These are phyloP conservation scores for Pulveroboletus frians DNA, from an alignment of 768 basidiomycete species.

Conservation along the genomic window DNA sequence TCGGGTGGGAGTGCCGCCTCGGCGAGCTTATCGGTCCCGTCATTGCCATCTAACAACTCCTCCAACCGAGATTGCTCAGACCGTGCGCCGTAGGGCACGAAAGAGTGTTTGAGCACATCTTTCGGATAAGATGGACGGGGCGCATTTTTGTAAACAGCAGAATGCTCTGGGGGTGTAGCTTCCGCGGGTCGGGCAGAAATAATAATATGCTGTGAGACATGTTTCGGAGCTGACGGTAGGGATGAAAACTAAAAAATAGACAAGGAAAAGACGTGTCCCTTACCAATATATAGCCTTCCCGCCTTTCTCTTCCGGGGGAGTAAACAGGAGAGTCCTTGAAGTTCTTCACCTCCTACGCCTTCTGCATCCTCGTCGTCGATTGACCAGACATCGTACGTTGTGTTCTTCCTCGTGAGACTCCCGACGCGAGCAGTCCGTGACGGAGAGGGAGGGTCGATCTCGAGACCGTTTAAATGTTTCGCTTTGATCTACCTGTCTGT, in stretches of 20 bases:
- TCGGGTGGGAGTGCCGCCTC: neutral
- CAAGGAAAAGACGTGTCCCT: slow-evolving; percentile 1
- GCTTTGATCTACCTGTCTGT: slow-evolving; percentile 49
- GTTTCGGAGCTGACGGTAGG: slow-evolving; percentile 46
- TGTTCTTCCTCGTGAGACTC: slow-evolving; percentile 46
- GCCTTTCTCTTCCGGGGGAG: slow-evolving; percentile 58
- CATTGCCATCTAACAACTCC: slow-evolving; percentile 21
- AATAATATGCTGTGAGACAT: slow-evolving; percentile 54
- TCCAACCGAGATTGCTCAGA: neutral
- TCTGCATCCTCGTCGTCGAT: slow-evolving; percentile 39
- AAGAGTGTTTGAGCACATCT: slow-evolving; percentile 58
- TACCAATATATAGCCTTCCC: slow-evolving; percentile 57
- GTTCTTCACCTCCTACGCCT: slow-evolving; percentile 54
- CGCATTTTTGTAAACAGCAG: slow-evolving; percentile 41
- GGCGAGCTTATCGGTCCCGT: slow-evolving; percentile 20
- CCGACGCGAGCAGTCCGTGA: slow-evolving; percentile 43
- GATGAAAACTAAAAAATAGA: slow-evolving; percentile 35
- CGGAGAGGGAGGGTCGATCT: slow-evolving; percentile 42
- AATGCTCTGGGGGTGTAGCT: slow-evolving; percentile 17
- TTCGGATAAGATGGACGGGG: slow-evolving; percentile 53
- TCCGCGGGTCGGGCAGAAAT: slow-evolving; percentile 45
- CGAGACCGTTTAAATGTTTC: slow-evolving; percentile 52
- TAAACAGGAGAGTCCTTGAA: slow-evolving; percentile 55
- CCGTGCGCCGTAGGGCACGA: slow-evolving; percentile 57
- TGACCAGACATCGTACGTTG: slow-evolving; percentile 63